These are phyloP conservation scores for Themeda triandra DNA, from an alignment of 176 grass and related monocot genomes.

Conservation along the genomic window DNA sequence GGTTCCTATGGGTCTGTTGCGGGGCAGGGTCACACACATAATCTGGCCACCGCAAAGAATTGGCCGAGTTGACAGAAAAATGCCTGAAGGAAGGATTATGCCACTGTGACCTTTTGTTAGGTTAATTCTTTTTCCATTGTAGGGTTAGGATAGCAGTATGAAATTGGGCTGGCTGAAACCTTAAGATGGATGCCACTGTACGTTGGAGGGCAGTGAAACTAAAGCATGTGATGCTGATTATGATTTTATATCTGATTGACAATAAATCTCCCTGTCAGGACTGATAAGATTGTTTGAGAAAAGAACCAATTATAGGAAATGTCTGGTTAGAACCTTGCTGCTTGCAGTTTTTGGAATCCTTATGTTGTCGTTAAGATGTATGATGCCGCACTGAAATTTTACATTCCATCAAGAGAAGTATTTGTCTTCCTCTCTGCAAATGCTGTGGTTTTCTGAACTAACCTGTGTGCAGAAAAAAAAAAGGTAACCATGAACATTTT, in stretches of 20 bases:
- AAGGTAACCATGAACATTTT: too few species aligned
- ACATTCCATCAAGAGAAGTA: too few species aligned
- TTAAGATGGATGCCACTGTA: not conserved
- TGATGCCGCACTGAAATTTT: too few species aligned
- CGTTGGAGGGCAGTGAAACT: not conserved
- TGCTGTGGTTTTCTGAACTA: too few species aligned
- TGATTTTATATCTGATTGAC: not conserved
- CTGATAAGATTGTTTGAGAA: too few species aligned
- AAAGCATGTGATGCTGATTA: not conserved
- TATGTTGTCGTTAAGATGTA: too few species aligned
- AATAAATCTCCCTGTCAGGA: not conserved
- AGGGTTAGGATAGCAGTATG: not conserved
- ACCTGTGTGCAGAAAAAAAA: too few species aligned
- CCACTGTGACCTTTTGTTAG: not conserved
- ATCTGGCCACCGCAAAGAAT: slow-evolving; percentile 73
- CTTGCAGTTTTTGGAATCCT: too few species aligned
- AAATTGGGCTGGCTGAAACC: not conserved
- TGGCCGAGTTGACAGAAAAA: slow-evolving; percentile 48
- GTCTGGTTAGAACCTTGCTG: too few species aligned
- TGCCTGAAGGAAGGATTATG: slow-evolving; percentile 43
- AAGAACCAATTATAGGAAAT: too few species aligned
- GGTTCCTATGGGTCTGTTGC: slow-evolving; percentile 69
- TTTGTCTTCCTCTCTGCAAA: too few species aligned
- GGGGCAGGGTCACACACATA: slow-evolving; percentile 52
- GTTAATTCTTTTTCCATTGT: not conserved